Evolutionary conservation across 169 alveolate species (phyloP), one percentile per base, ranked within the genome.

Genomic region (Cryptosporidium xiaoi): DNA sequence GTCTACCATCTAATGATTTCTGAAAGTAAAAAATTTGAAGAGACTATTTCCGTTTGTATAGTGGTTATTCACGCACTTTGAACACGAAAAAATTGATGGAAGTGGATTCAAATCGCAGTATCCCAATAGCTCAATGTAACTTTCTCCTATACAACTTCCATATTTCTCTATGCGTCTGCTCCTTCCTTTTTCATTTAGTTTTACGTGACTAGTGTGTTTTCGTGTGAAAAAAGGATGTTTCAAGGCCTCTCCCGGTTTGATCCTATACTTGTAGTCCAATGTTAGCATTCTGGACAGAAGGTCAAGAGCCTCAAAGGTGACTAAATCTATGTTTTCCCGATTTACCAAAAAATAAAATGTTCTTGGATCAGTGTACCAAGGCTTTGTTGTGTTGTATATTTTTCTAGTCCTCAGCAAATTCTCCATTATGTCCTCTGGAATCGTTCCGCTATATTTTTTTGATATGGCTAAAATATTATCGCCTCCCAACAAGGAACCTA

Each of bases 261-360:
- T 60, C 36, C 87, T 56, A 34, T 10, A 77, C 8, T 40, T 62
- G 64, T 18, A 62, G 40, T 77, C 87, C 48, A 77, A 15, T 33
- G 64, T 64, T 3, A 91, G 91, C 90, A 93, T 89, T 64, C 87
- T 83, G n/a, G 91, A 83, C 2, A 93, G 67, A 27, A 94, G 71
- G 64, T 94, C 96, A 15, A 93, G 68, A n/a, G 97, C 96, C 60
- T 93, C 95, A 12, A 87, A 82, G 31, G 91, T 83, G 16, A 93
- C 92, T 36, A 94, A 66, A 67, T 91, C 92, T 69, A 90, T 83
- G 82, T 94, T 94, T 60, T 77, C 87, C 12, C 18, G 20, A 20
- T 68, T 77, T 8, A 77, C 18, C 31, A 77, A 20, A 29, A 77
- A 77, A 2, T 60, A 46, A 77, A 77, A 77, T 1, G 87, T 77